A percentile compares a stretch with the other conserved stretches of the same genome.
phyloP scores from a whole-genome alignment of 108 stramenopile species.

The Asterionellopsis glacialis region DNA sequence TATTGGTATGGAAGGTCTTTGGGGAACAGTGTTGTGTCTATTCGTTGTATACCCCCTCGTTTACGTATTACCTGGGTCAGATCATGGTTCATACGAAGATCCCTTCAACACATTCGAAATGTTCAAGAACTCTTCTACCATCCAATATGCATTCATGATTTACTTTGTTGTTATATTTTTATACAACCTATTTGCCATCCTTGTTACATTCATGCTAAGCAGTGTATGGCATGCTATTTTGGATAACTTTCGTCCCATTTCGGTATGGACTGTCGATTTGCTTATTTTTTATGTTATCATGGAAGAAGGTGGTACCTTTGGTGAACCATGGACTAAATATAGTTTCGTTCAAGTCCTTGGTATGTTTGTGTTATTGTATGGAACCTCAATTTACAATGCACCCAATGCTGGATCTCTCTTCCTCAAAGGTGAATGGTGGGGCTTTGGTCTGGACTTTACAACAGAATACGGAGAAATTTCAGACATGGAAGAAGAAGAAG shows the following conservation, averaged over 20 bases:
- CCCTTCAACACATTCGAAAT: conserved; percentile 77
- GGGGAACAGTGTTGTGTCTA: conserved; percentile 81
- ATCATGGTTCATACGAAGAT: conserved; percentile 88
- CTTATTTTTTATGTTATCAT: conserved; percentile 85
- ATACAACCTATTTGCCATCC: conserved; percentile 93
- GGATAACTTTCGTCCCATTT: conserved; percentile 95
- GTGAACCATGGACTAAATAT: conserved; percentile 87
- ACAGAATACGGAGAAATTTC: conserved; percentile 60
- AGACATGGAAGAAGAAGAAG: conserved; percentile 39
- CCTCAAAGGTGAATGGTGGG: conserved; percentile 70
- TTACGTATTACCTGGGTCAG: conserved; percentile 79
- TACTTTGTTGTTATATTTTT: conserved; percentile 89
- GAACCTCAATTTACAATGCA: conserved; percentile 95
- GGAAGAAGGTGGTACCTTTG: conserved; percentile 43
- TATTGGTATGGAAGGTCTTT: conserved; percentile 91
- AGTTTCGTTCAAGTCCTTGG: conserved; percentile 85
- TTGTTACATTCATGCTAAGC: conserved; percentile 89
- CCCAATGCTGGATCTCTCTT: conserved; percentile 79
- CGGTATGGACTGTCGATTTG: conserved; percentile 86
- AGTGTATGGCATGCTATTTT: conserved; percentile 96
- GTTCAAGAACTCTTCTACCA: conserved; percentile 54
- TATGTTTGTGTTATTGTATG: conserved; percentile 88
- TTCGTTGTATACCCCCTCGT: conserved; percentile 77
- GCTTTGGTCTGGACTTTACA: conserved; percentile 52
- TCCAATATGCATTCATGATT: conserved; percentile 56